A percentile compares a stretch with the other conserved stretches of the same genome.
Conservation (phyloP, 1,284 basidiomycete species). For the Ganoderma lingzhi region DNA sequence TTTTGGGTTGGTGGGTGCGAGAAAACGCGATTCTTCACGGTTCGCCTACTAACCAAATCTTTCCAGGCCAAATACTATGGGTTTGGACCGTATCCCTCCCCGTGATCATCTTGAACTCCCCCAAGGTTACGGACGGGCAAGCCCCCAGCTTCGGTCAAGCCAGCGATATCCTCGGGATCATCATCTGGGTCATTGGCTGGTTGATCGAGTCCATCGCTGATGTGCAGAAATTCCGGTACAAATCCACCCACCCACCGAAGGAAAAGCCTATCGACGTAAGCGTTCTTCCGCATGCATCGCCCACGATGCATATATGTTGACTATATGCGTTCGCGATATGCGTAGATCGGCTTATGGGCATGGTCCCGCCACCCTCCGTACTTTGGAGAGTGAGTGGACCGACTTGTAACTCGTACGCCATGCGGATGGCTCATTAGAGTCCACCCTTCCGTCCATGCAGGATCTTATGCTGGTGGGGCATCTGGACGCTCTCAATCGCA, state of each 20-base stretch:
- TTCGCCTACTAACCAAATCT: background rate
- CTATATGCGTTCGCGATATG: background rate
- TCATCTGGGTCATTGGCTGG: conserved; percentile 73
- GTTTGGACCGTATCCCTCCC: conserved; percentile 77
- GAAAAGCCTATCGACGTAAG: conserved; percentile 57
- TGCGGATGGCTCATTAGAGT: no score
- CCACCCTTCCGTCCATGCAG: conserved; percentile 39
- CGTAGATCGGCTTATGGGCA: conserved; percentile 59
- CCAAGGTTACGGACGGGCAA: conserved; percentile 59
- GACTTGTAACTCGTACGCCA: background rate
- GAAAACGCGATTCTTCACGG: background rate
- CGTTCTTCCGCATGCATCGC: background rate
- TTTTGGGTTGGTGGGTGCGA: conserved; percentile 57
- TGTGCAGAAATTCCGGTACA: conserved; percentile 72
- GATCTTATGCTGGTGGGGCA: conserved; percentile 79
- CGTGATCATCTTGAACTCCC: conserved; percentile 73
- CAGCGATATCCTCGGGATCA: conserved; percentile 73
- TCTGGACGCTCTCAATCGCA: conserved; percentile 71
- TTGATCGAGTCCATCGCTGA: conserved; percentile 69
- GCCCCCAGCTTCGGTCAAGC: conserved; percentile 68
- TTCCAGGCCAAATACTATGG: conserved; percentile 62
- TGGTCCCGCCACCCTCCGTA: conserved; percentile 80
- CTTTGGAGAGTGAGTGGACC: conserved; percentile 69
- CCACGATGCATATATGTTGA: background rate
- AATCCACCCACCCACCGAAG: conserved; percentile 60